A percentile compares a stretch with the other conserved stretches of the same genome.
These are phyloP conservation scores for Calocybe gangraenosa DNA, from an alignment of 768 basidiomycete genomes.

Conservation along the genomic window DNA sequence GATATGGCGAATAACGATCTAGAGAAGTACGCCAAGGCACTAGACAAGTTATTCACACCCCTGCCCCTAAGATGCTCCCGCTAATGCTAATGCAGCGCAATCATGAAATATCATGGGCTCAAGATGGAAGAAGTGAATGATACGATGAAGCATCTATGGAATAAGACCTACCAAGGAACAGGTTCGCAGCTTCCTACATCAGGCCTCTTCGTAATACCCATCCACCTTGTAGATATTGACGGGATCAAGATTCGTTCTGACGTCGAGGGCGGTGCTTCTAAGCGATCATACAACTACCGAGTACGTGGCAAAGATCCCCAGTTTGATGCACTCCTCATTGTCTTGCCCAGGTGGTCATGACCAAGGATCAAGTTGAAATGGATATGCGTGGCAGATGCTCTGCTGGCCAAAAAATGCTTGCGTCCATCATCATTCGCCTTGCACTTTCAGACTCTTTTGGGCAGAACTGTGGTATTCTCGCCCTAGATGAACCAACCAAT, in stretches of 20 bases:
- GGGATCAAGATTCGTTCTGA: conserved; percentile 95
- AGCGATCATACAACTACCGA: conserved; percentile 95
- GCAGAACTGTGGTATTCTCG: conserved; percentile 96
- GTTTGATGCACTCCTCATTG: conserved; percentile 9
- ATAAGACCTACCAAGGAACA: conserved; percentile 98
- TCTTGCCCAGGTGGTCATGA: conserved; percentile 85
- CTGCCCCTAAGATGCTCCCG: neutral
- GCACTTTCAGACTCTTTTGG: conserved; percentile 97
- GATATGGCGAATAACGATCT: conserved; percentile 97
- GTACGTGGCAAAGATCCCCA: conserved; percentile 39
- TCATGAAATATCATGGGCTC: conserved; percentile 95
- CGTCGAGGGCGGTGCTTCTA: conserved; percentile 84
- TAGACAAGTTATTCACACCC: conserved; percentile 74
- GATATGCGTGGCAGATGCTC: conserved; percentile 99
- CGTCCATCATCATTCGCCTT: conserved; percentile 95
- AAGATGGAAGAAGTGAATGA: conserved; percentile 99
- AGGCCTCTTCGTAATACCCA: conserved; percentile 1
- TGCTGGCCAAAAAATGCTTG: conserved; percentile 98
- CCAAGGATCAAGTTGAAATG: conserved; percentile 98
- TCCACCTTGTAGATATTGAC: conserved; percentile 79
- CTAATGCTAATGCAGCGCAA: conserved; percentile 57
- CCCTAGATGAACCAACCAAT: conserved; percentile 97
- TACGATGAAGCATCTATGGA: conserved; percentile 96
- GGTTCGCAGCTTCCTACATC: conserved; percentile 43
- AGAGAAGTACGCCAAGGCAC: conserved; percentile 95